Conservation (phyloP, 495 filamentous ascomycete species). For the Astrothelium macrocarpum region DNA sequence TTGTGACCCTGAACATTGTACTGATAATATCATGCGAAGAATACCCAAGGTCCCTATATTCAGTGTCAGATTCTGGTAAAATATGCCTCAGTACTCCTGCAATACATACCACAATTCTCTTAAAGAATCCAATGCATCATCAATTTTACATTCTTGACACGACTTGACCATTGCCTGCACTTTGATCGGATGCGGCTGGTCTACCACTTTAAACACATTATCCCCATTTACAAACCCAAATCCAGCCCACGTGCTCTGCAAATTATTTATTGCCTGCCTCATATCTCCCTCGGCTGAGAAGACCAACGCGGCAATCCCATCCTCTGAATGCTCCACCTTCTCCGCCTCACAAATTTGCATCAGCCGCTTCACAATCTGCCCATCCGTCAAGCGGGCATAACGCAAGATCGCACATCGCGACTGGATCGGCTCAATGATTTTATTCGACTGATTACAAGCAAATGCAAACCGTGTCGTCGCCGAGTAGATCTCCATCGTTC, state of each 20-base stretch:
- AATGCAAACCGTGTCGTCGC: constrained; percentile 96
- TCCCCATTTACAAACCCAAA: constrained; percentile 96
- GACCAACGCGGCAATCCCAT: constrained; percentile 88
- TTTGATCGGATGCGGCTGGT: constrained; percentile 93
- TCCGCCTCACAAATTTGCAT: constrained; percentile 89
- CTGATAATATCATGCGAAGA: constrained; percentile 95
- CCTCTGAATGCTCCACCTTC: constrained; percentile 66
- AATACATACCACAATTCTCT: constrained; percentile 72
- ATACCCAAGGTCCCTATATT: constrained; percentile 65
- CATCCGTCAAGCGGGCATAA: constrained; percentile 85
- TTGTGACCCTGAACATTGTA: constrained; percentile 98
- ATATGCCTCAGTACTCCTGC: neutral
- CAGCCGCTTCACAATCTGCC: constrained; percentile 79
- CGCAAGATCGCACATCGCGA: constrained; percentile 94
- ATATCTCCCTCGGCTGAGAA: constrained; percentile 98
- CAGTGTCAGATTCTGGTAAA: neutral
- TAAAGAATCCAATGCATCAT: constrained; percentile 73
- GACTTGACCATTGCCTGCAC: constrained; percentile 98
- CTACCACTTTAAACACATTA: constrained; percentile 97
- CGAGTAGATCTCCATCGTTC: constrained; percentile 99
- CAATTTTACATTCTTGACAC: constrained; percentile 84
- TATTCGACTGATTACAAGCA: constrained; percentile 97
- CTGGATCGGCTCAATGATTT: constrained; percentile 97
- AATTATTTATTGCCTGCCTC: constrained; percentile 97
- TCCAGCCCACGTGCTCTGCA: constrained; percentile 90